phyloP scores from a whole-genome alignment of 257 asterid genomes.

The Solanum tarijense region DNA sequence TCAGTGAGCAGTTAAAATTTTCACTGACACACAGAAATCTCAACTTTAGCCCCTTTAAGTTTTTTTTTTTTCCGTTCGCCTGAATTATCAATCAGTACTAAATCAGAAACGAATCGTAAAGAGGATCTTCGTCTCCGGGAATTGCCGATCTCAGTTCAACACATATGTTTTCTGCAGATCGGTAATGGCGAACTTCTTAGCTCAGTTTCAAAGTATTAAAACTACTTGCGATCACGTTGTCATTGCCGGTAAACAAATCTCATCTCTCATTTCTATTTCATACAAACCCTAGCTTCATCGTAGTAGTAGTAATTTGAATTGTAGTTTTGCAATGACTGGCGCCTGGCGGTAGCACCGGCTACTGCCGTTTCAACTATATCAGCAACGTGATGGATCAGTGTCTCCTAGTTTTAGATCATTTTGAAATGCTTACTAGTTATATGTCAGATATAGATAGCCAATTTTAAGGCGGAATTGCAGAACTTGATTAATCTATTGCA shows the following conservation, averaged over 20 bases:
- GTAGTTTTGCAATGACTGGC: neutral
- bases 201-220: slow-evolving; percentile 94
- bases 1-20: neutral
- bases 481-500: neutral
- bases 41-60: neutral
- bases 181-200: slow-evolving; percentile 83
- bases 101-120: neutral
- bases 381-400: neutral
- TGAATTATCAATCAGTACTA: neutral
- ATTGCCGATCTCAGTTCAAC: neutral
- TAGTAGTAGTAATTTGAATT: neutral
- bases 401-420: neutral
- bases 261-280: neutral
- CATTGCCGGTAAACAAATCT: slow-evolving; percentile 54
- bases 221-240: slow-evolving; percentile 66
- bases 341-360: neutral
- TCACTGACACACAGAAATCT: neutral
- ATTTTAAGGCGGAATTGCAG: neutral
- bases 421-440: neutral
- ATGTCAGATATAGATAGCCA: neutral
- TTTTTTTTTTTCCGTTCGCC: neutral
- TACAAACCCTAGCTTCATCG: neutral
- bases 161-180: slow-evolving; percentile 32
- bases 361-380: neutral
- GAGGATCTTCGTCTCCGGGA: neutral